Conservation (phyloP, 257 asterid species). For the Petrea volubilis region DNA sequence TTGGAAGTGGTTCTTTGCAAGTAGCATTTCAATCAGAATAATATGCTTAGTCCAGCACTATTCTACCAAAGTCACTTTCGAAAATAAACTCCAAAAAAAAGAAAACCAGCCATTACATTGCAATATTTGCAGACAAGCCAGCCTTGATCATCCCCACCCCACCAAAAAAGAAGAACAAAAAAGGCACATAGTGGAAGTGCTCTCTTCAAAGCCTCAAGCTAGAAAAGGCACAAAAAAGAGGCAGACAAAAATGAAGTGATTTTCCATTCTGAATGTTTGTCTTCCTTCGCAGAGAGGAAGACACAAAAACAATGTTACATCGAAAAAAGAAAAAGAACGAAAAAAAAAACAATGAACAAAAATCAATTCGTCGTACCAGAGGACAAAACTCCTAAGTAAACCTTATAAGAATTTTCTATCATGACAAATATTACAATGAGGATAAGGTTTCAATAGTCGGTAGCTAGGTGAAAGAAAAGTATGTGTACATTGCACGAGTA, state of each 20-base stretch:
- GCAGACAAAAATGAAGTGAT: constrained; percentile 1
- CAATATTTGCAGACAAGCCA: too few species aligned
- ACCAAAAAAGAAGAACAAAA: neutral
- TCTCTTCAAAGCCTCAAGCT: neutral
- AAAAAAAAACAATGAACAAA: too few species aligned
- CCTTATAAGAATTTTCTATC: constrained; percentile 38
- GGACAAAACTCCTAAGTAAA: constrained; percentile 31
- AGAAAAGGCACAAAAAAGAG: neutral
- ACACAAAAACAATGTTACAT: constrained; percentile 37
- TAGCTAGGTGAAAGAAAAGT: constrained; percentile 31
- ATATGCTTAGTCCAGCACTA: too few species aligned
- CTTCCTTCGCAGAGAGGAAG: constrained; percentile 34
- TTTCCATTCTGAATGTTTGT: constrained; percentile 19
- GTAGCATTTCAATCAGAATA: too few species aligned
- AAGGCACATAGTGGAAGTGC: neutral
- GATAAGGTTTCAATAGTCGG: constrained; percentile 22
- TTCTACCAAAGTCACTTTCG: neutral
- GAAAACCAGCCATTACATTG: too few species aligned
- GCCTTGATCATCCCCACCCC: too few species aligned
- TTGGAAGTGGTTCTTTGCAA: too few species aligned
- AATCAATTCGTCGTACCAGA: constrained; percentile 17
- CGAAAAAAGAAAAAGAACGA: constrained; percentile 11
- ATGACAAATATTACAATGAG: constrained; percentile 39
- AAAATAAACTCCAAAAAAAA: too few species aligned
- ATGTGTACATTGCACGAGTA: constrained; percentile 25